Base-by-base conservation (phyloP, 169 alveolate genomes). In the Cryptosporidium ryanae region DNA sequence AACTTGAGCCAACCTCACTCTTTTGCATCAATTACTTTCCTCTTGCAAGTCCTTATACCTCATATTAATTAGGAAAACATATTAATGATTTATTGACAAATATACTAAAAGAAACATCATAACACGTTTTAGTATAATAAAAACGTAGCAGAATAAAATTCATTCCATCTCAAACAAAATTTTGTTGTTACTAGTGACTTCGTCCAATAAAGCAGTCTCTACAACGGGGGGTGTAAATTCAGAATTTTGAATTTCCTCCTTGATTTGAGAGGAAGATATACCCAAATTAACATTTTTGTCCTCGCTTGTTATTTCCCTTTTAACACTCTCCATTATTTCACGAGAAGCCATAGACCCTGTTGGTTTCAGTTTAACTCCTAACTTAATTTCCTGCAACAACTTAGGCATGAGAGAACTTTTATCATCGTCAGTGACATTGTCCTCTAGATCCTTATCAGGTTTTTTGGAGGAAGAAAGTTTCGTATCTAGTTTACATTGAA, bases 221-320 rank as follows among this genome's bases (percentile, higher is more conserved):
- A 76, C 71, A 57, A 76, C 25, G 34, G 87, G 87, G 38, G 87
- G 87, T 59, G 68, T 25, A 34, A 76, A 76, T 21, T 76, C 87
- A 18, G 87, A 57, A 18, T 67, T 32, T 21, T 76, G 76, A 43
- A 76, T 55, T 34, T 55, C 71, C 21, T 38, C 50, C 25, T 44
- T 59, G 29, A 76, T 55, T 76, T 76, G 87, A 59, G 76, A 59
- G 43, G 87, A 76, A 25, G 71, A 59, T 43, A 76, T 23, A 32
- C 87, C 71, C 8, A 76, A 38, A 76, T 76, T 38, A 13, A 13
- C 44, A 43, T 29, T 17, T 29, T 55, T 76, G 21, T 57, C 23
- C 4, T 48, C 31, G 38, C 71, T 61, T 27, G 68, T 61, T n/a
- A 76, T 76, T 31, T 76, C 76, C 38, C 27, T 76, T 23, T 38